These are phyloP conservation scores for Leishmania amazonensis DNA, from an alignment of 208 protist genomes.

Conservation along the genomic window DNA sequence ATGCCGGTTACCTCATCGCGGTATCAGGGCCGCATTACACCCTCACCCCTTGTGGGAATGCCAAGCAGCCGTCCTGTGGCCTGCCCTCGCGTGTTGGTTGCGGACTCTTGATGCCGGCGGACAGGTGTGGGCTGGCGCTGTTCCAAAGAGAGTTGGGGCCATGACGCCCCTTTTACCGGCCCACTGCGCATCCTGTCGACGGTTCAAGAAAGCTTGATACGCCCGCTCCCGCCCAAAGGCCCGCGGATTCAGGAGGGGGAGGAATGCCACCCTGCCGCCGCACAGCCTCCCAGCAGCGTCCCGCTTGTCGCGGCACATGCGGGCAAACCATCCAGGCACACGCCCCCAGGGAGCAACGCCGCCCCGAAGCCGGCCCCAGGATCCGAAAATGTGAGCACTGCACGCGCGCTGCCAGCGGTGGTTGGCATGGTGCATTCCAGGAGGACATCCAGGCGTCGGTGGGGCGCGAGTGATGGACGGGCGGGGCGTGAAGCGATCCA, in stretches of 20 bases:
- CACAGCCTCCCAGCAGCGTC: too few relatives aligned
- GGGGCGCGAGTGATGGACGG: not conserved
- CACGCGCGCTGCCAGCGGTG: not conserved
- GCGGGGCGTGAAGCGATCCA: too few relatives aligned
- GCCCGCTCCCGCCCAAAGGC: too few relatives aligned
- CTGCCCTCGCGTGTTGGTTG: not conserved
- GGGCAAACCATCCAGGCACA: too few relatives aligned
- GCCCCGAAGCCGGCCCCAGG: not conserved
- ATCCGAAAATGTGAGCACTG: not conserved
- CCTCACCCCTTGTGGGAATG: not conserved
- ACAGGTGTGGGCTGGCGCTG: not conserved
- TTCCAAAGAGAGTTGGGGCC: not conserved
- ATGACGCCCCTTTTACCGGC: not conserved
- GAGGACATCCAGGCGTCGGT: not conserved
- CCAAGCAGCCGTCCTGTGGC: not conserved
- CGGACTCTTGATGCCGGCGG: not conserved
- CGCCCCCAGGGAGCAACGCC: not conserved
- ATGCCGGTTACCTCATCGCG: not conserved
- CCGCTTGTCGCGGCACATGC: too few relatives aligned
- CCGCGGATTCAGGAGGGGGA: too few relatives aligned
- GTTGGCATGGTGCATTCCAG: not conserved
- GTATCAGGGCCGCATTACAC: not conserved
- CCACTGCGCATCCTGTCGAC: not conserved
- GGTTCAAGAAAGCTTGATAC: too few relatives aligned
- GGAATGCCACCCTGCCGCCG: too few relatives aligned